phyloP scores from a whole-genome alignment of 2,329 filamentous ascomycete genomes.

The Pleomassaria siparia region DNA sequence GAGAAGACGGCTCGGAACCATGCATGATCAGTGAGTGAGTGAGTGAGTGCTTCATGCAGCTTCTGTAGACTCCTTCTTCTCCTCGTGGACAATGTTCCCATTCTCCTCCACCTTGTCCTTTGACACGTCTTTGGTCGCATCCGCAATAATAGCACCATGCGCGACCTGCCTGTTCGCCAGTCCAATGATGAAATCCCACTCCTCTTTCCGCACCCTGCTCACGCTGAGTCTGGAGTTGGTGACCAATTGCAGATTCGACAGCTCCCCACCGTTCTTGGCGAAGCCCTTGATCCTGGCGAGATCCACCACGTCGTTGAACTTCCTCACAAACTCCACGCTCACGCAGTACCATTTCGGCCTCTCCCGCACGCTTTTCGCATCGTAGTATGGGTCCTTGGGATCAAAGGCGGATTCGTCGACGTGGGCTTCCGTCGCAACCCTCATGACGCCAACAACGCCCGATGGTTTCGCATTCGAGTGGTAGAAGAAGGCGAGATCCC shows the following conservation, averaged over 20 bases:
- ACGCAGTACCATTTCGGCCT: slow-evolving; percentile 86
- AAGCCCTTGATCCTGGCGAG: slow-evolving; percentile 71
- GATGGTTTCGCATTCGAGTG: slow-evolving; percentile 91
- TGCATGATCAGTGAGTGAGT: not conserved
- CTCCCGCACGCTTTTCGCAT: slow-evolving; percentile 68
- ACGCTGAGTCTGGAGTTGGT: slow-evolving; percentile 84
- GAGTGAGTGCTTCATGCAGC: not conserved
- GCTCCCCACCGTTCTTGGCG: slow-evolving; percentile 54
- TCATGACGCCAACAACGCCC: slow-evolving; percentile 84
- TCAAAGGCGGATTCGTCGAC: slow-evolving; percentile 78
- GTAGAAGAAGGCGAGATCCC: slow-evolving; percentile 95
- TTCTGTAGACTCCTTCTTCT: not conserved
- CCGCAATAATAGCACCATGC: not conserved
- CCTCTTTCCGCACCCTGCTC: slow-evolving; percentile 62
- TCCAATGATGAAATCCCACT: slow-evolving; percentile 66
- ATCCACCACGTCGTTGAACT: slow-evolving; percentile 71
- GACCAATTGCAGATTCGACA: slow-evolving; percentile 80
- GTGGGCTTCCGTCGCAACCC: slow-evolving; percentile 81
- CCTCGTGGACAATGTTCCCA: not conserved
- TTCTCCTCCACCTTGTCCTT: slow-evolving; percentile 1
- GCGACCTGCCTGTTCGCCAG: slow-evolving; percentile 43
- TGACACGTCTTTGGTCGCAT: no score
- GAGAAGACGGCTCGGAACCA: not conserved
- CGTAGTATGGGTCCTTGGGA: slow-evolving; percentile 76
- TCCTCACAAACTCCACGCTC: slow-evolving; percentile 82